Evolutionary conservation across 2,329 filamentous ascomycete species (phyloP).

Genomic region (Pseudocercospora eumusae): DNA sequence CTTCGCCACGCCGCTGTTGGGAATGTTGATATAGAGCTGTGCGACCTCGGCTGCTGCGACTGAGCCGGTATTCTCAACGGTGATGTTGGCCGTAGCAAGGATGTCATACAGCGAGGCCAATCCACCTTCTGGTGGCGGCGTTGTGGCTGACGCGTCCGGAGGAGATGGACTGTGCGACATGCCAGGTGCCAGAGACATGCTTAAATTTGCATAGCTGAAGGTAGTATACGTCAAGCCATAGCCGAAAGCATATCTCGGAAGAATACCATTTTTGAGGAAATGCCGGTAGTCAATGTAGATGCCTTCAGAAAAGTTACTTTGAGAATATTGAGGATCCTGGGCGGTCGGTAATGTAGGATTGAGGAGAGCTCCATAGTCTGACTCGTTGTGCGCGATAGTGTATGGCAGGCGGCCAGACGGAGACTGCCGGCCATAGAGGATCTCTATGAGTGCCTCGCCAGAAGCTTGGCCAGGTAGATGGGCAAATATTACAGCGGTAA

Average conservation of each 20-base stretch:
- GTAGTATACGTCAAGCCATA: slow-evolving; percentile 49
- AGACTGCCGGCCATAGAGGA: slow-evolving; percentile 32
- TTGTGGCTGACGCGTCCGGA: slow-evolving; percentile 17
- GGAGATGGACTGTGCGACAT: slow-evolving; percentile 19
- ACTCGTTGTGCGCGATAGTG: slow-evolving; percentile 35
- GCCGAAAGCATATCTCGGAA: slow-evolving; percentile 48
- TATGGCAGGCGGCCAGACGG: slow-evolving; percentile 38
- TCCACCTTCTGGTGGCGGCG: slow-evolving; percentile 22
- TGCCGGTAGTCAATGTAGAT: slow-evolving; percentile 49
- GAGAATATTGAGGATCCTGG: slow-evolving; percentile 29
- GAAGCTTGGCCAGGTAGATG: slow-evolving; percentile 30
- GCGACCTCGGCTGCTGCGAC: slow-evolving; percentile 55
- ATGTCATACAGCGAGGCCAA: slow-evolving; percentile 59
- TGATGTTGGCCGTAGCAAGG: slow-evolving; percentile 59
- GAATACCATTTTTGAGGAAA: slow-evolving; percentile 46
- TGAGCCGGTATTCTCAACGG: slow-evolving; percentile 64
- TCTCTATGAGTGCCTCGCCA: slow-evolving; percentile 29
- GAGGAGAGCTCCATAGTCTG: slow-evolving; percentile 36
- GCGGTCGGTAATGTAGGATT: slow-evolving; percentile 20
- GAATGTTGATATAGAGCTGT: slow-evolving; percentile 52
- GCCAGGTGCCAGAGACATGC: slow-evolving; percentile 5
- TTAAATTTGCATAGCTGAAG: slow-evolving; percentile 43
- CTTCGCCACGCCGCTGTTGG: slow-evolving; percentile 32
- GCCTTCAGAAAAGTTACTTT: slow-evolving; percentile 42
- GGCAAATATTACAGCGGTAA: slow-evolving; percentile 28